phyloP scores from a whole-genome alignment of 2,329 filamentous ascomycete genomes.

The Cyclaneusma minus region DNA sequence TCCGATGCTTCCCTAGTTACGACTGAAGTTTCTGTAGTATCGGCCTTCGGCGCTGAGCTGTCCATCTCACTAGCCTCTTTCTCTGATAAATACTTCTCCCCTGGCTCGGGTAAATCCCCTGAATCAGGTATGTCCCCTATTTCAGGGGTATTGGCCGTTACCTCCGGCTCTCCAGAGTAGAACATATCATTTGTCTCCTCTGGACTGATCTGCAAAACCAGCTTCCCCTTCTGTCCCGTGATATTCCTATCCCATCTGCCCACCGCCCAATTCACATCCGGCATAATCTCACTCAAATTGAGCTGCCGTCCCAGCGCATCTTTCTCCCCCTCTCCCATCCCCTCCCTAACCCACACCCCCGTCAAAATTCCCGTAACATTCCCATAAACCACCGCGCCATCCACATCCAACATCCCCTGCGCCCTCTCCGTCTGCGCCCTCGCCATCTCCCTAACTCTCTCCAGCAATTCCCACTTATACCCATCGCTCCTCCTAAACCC shows the following conservation, averaged over 20 bases:
- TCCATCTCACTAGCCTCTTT: conserved; percentile 5
- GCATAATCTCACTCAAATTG: conserved; percentile 50
- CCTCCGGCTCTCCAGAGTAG: too few relatives aligned
- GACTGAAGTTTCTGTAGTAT: background rate
- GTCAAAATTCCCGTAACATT: conserved; percentile 19
- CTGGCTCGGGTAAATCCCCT: conserved; percentile 26
- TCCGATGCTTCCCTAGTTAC: conserved; percentile 14
- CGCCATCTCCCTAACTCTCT: conserved; percentile 39
- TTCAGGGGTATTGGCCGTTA: conserved; percentile 13
- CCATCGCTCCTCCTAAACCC: conserved; percentile 61
- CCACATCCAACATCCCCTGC: background rate
- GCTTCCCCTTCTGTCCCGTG: conserved; percentile 54
- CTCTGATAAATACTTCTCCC: conserved; percentile 8
- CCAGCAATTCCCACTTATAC: conserved; percentile 64
- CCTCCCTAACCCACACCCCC: conserved; percentile 16
- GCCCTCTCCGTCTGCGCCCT: background rate
- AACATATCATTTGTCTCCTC: too few relatives aligned
- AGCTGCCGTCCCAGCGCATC: conserved; percentile 26
- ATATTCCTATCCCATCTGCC: conserved; percentile 66
- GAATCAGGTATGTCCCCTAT: conserved; percentile 27
- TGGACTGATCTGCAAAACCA: conserved; percentile 54
- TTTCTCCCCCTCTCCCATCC: conserved; percentile 8
- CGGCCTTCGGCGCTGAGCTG: conserved; percentile 8
- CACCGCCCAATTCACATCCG: conserved; percentile 47
- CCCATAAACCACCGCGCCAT: conserved; percentile 14